A percentile compares a stretch with the other conserved stretches of the same genome.
These are phyloP conservation scores for Herpetomonas samuelpessoai DNA, from an alignment of 208 protist species.

Conservation along the genomic window DNA sequence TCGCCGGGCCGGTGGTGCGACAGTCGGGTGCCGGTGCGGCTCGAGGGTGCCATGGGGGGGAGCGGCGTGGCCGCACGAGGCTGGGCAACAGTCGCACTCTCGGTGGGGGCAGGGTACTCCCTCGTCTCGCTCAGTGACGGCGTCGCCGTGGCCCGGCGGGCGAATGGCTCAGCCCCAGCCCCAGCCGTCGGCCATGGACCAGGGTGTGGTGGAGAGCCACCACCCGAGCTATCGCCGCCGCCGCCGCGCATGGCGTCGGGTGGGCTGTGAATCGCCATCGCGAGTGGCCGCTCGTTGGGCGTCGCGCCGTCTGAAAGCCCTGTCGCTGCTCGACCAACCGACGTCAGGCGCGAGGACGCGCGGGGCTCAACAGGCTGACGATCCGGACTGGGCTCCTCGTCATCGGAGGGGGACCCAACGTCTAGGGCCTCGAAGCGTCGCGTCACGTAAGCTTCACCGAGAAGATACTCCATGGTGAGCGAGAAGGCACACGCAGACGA, in stretches of 20 bases:
- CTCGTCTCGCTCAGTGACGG: neutral
- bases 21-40: neutral
- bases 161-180: neutral
- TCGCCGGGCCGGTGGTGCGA: too few relatives aligned
- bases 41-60: neutral
- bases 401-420: conserved; percentile 5
- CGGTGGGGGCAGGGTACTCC: neutral
- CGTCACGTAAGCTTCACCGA: conserved; percentile 35
- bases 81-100: too few relatives aligned
- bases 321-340: too few relatives aligned
- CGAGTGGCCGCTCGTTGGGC: too few relatives aligned
- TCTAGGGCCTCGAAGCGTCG: conserved; percentile 36
- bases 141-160: neutral
- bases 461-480: conserved; percentile 34
- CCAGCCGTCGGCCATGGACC: neutral
- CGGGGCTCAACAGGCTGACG: neutral
- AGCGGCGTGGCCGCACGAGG: neutral
- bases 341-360: neutral
- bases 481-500: neutral
- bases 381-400: conserved; percentile 1
- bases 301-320: too few relatives aligned
- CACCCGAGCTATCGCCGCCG: neutral
- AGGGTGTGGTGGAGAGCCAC: too few relatives aligned
- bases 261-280: too few relatives aligned
- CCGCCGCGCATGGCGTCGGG: neutral